phyloP scores from a whole-genome alignment of 352 stramenopile genomes.

The Globisporangium paroecandrum region DNA sequence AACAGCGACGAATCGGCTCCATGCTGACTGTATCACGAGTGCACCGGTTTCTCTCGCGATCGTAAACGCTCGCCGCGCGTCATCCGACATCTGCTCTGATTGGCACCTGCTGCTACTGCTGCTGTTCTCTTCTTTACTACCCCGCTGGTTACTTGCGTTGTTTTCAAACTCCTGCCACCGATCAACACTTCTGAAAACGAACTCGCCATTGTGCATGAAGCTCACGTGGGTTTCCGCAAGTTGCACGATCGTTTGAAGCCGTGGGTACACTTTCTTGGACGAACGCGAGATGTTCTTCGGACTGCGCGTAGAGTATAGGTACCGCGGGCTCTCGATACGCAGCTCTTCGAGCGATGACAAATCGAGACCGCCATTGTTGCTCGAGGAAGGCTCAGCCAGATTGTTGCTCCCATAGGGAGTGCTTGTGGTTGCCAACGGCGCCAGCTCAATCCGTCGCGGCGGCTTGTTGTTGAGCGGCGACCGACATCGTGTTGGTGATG shows the following conservation, averaged over 20 bases:
- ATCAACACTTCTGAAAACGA: slow-evolving; percentile 38
- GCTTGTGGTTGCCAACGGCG: background rate
- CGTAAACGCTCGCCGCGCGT: slow-evolving; percentile 20
- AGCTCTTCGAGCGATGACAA: background rate
- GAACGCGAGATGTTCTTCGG: background rate
- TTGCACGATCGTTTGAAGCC: slow-evolving; percentile 46
- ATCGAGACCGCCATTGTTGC: background rate
- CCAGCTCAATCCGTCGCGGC: slow-evolving; percentile 10
- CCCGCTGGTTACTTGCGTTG: background rate
- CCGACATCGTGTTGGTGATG: background rate
- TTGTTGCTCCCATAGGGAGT: background rate
- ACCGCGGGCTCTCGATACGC: background rate
- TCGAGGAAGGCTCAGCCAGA: background rate
- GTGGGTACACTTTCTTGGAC: slow-evolving; percentile 14
- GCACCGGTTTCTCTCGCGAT: slow-evolving; percentile 31
- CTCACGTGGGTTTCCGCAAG: slow-evolving; percentile 37
- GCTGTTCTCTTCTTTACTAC: background rate
- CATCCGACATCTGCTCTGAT: slow-evolving; percentile 3
- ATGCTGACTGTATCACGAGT: slow-evolving; percentile 51
- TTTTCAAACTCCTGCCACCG: slow-evolving; percentile 35
- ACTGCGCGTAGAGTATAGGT: too few species aligned
- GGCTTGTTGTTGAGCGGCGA: slow-evolving; percentile 7
- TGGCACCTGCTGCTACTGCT: slow-evolving; percentile 2
- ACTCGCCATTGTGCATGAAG: slow-evolving; percentile 36
- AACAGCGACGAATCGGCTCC: slow-evolving; percentile 33